Evolutionary conservation across 768 basidiomycete genomes (phyloP), one percentile per base, ranked within the genome.

Genomic region (Dendrothele bispora): DNA sequence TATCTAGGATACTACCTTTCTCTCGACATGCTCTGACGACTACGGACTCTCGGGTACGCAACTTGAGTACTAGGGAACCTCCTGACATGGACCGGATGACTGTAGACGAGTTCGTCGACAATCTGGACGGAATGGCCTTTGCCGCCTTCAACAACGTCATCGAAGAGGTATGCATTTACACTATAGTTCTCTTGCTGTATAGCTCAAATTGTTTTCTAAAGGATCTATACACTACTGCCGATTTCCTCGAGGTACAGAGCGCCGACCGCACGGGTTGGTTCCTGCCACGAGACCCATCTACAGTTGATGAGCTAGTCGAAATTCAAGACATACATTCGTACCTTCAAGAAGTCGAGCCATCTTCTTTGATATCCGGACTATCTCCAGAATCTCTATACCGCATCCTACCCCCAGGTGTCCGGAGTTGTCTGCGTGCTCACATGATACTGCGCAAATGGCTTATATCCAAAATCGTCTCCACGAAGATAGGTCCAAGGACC

Each of bases 181-280:
- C 39, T 20, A 30, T 11, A 15, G 38, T 41, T 45, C 24, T 12
- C 35, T 48, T 38, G 30, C 24, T 36, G 37, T 28, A 10, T 49
- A 27, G 21, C 47, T 59, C 49, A 51, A 43, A 24, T 7, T 43
- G 43, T 26, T 6, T 39, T 42, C 27, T 27, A 36, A 51, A 91
- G 88, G 90, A 92, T 65, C 70, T 93, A 29, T 86, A 89, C 56
- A 72, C 84, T 35, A 83, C 86, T 6, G 79, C 83, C 4, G 91
- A 93, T 61, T 65, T 91, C 15, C 73, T 93, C 8, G 91, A 93
- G 63, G 80, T 89, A 0, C 91, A 93, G 62, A 83, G 80, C 2
- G 78, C 81, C 14, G 91, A 93, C 61, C 80, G 83, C 26, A 84
- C 80, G 2, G 91, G 87, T 3, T 93, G 91, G 90, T 88, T 91